These are phyloP conservation scores for Aspergillus versicolor DNA, from an alignment of 2,329 filamentous ascomycete genomes.

Conservation along the genomic window DNA sequence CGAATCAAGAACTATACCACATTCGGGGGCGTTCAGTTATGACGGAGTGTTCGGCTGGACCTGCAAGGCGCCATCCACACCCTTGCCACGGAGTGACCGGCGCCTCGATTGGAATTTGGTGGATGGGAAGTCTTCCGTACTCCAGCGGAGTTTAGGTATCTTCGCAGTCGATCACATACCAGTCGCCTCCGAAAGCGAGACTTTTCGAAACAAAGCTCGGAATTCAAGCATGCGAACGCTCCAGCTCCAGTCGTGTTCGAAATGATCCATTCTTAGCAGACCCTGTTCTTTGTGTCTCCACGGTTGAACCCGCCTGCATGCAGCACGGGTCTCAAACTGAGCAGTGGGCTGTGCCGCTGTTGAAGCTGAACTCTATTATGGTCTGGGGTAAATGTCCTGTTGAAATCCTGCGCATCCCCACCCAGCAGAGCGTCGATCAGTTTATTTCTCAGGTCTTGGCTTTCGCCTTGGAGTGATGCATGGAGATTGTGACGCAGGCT, in stretches of 20 bases:
- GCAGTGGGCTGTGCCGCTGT: not conserved
- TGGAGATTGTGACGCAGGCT: slow-evolving; percentile 8
- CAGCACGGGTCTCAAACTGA: slow-evolving; percentile 9
- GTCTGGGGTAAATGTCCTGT: slow-evolving; percentile 12
- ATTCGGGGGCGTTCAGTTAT: not conserved
- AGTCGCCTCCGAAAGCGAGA: not conserved
- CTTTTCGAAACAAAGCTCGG: not conserved
- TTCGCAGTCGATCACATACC: slow-evolving; percentile 6
- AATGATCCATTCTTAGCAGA: slow-evolving; percentile 3
- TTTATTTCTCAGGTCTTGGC: slow-evolving; percentile 16
- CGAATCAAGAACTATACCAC: not conserved
- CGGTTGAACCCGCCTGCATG: slow-evolving; percentile 8
- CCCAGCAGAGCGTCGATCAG: slow-evolving; percentile 11
- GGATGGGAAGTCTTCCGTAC: not conserved
- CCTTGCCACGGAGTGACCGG: slow-evolving; percentile 1
- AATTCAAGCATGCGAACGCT: not conserved
- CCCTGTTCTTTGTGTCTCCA: slow-evolving; percentile 6
- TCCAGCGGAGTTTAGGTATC: not conserved
- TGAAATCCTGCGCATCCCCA: slow-evolving; percentile 1
- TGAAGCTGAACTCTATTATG: slow-evolving; percentile 12
- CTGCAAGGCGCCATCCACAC: slow-evolving; percentile 11
- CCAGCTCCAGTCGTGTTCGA: slow-evolving; percentile 1
- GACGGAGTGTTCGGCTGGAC: not conserved
- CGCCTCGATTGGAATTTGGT: not conserved
- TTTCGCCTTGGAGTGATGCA: slow-evolving; percentile 8